Evolutionary conservation across 1,284 basidiomycete species (phyloP), one percentile per base, ranked within the genome.

Genomic region (Trametes pubescens): DNA sequence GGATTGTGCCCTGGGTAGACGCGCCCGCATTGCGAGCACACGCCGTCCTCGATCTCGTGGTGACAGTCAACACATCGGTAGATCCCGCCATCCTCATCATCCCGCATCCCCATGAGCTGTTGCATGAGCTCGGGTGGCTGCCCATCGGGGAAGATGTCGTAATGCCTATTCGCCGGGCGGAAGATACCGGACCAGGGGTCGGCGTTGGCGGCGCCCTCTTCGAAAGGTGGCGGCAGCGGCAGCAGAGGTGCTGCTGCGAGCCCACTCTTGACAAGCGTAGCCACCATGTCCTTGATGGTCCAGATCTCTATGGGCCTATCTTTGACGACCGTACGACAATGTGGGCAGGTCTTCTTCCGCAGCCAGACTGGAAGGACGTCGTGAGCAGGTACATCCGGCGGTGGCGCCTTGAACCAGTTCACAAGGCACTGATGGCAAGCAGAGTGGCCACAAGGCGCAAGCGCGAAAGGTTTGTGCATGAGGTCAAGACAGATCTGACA

Each of bases 401-500:
- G 74, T 16, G 80, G 76, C 16, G 83, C 80, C 8, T 82, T 87
- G 73, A 93, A 93, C 91, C 91, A 93, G 34, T 79, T 79, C n/a
- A 90, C 80, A 14, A 93, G 85, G 71, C 91, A 93, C 32, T 75
- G 72, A 64, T 91, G 82, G 71, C 91, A 93, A 4, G 86, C 84
- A 47, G 90, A 78, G 69, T 93, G 91, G 6, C 92, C 91, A 65
- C 91, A 93, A 0, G 91, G 89, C 0, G 86, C 80, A 18, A 93
- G 82, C 0, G 88, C 84, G 69, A 86, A 92, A 0, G 91, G 90
- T 66, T 84, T 84, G 72, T 89, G 80, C 74, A 93, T 80, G 24
- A 89, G 77, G 68, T 91, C 90, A 35, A 92, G 79, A 71, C 91
- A 93, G 61, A 93, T 87, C 73, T 91, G 88, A 67, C 91, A 93